These are phyloP conservation scores for Calocybe cyanea DNA, from an alignment of 768 basidiomycete genomes.

Conservation along the genomic window DNA sequence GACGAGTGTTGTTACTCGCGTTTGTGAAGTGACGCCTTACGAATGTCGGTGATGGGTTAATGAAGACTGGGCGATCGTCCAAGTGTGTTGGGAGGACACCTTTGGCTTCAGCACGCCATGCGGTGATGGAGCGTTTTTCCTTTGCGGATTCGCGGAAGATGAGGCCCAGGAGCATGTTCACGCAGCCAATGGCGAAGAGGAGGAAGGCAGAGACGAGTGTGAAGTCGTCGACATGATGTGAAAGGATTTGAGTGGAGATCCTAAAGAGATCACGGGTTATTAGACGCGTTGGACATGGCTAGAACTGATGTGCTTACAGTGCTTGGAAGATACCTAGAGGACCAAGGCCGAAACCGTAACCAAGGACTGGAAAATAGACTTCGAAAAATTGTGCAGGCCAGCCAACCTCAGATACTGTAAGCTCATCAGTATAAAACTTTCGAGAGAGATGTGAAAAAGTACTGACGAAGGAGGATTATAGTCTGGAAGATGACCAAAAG, in stretches of 20 bases:
- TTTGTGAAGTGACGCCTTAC: constrained; percentile 28
- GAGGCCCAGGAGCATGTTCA: constrained; percentile 80
- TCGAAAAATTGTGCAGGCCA: constrained; percentile 81
- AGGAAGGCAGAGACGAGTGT: constrained; percentile 85
- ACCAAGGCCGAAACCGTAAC: constrained; percentile 79
- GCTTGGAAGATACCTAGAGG: constrained; percentile 85
- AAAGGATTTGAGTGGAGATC: constrained; percentile 66
- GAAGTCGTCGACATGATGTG: constrained; percentile 78
- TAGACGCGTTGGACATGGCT: background rate
- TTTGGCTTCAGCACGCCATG: constrained; percentile 60
- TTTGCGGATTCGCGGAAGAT: constrained; percentile 72
- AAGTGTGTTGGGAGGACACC: constrained; percentile 50
- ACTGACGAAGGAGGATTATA: constrained; percentile 64
- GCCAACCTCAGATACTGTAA: constrained; percentile 66
- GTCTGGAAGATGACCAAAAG: constrained; percentile 83
- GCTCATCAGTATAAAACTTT: background rate
- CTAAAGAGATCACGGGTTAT: too few relatives aligned
- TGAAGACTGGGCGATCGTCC: constrained; percentile 32
- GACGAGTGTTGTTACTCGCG: constrained; percentile 15
- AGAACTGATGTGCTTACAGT: constrained; percentile 46
- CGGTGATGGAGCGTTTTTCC: constrained; percentile 58
- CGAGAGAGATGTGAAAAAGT: background rate
- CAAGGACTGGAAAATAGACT: constrained; percentile 90
- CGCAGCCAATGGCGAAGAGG: constrained; percentile 76
- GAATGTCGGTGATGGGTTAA: constrained; percentile 28